phyloP scores from a whole-genome alignment of 2,329 filamentous ascomycete genomes.

The Sporothrix euskadiensis region DNA sequence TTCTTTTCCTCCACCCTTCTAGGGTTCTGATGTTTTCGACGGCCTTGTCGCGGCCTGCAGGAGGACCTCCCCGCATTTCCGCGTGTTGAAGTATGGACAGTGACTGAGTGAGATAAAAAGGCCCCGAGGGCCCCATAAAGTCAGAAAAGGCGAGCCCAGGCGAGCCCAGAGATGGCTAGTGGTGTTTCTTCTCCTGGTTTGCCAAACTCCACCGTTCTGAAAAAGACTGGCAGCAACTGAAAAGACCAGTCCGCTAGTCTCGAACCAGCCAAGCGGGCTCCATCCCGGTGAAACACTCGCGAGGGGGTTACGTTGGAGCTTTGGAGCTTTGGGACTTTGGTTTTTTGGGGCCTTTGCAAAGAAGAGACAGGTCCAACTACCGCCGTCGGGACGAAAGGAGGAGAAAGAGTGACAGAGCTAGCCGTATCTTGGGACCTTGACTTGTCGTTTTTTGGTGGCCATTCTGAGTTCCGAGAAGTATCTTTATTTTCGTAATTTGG shows the following conservation, averaged over 20 bases:
- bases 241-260: constrained; percentile 6
- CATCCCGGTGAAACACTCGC: constrained; percentile 30
- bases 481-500: neutral
- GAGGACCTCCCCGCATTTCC: constrained; percentile 28
- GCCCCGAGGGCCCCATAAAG: neutral
- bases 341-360: neutral
- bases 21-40: neutral
- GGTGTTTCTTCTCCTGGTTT: constrained; percentile 7
- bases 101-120: neutral
- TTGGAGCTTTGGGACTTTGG: neutral
- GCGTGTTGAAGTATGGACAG: neutral
- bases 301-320: neutral
- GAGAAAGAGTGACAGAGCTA: neutral
- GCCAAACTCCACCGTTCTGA: neutral
- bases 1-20: neutral
- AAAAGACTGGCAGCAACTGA: neutral
- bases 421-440: neutral
- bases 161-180: neutral
- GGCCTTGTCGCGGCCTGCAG: neutral
- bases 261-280: constrained; percentile 21
- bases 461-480: neutral
- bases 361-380: constrained; percentile 23
- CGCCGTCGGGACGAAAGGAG: constrained; percentile 24
- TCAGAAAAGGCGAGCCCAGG: neutral
- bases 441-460: neutral